phyloP scores from a whole-genome alignment of 2,329 filamentous ascomycete species.

The Pestalotiopsis fici region DNA sequence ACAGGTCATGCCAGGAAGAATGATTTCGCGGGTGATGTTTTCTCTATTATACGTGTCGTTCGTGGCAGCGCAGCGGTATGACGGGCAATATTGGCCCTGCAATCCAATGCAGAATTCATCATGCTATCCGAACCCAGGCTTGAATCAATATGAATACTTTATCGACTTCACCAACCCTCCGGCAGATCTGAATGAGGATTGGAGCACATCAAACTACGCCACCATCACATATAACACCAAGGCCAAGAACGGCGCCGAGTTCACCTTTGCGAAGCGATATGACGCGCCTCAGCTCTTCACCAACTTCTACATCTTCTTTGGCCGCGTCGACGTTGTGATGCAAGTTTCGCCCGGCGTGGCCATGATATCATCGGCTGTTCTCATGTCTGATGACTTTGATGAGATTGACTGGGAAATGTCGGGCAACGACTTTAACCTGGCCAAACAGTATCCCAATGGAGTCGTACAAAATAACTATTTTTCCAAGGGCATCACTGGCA shows the following conservation, averaged over 20 bases:
- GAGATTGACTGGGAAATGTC: slow-evolving; percentile 34
- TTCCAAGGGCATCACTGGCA: slow-evolving; percentile 24
- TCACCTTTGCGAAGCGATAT: slow-evolving; percentile 26
- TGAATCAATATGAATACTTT: slow-evolving; percentile 22
- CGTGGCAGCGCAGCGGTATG: not conserved
- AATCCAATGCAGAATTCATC: slow-evolving; percentile 24
- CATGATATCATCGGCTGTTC: slow-evolving; percentile 25
- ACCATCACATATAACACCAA: slow-evolving; percentile 25
- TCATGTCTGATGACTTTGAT: slow-evolving; percentile 32
- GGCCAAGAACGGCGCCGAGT: slow-evolving; percentile 22
- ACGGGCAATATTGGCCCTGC: slow-evolving; percentile 15
- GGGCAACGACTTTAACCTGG: slow-evolving; percentile 28
- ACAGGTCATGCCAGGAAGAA: not conserved
- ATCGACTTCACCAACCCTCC: slow-evolving; percentile 32
- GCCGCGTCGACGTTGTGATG: slow-evolving; percentile 31
- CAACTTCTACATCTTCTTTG: slow-evolving; percentile 32
- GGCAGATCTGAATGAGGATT: slow-evolving; percentile 17
- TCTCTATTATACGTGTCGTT: not conserved
- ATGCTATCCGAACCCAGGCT: slow-evolving; percentile 26
- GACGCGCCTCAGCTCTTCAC: slow-evolving; percentile 32
- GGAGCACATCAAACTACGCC: slow-evolving; percentile 25
- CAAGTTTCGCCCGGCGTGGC: slow-evolving; percentile 30
- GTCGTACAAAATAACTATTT: slow-evolving; percentile 27
- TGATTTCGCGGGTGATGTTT: not conserved
- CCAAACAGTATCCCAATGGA: slow-evolving; percentile 28